A percentile compares a stretch with the other conserved stretches of the same genome.
Evolutionary conservation across 768 basidiomycete genomes (phyloP).

Genomic region (Collybia nuda): DNA sequence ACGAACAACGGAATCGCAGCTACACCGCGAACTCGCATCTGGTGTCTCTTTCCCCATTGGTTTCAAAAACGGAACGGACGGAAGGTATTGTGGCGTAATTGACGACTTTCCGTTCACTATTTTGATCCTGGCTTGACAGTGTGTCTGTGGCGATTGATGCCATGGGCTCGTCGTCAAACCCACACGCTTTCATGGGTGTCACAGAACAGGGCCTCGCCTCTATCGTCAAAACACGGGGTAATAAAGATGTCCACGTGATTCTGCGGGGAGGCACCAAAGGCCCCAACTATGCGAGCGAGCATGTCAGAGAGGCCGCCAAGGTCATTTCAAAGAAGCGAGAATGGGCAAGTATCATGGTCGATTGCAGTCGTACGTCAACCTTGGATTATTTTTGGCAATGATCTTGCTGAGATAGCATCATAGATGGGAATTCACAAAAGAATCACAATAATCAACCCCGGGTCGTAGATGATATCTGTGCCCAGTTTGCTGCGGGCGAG

Average conservation of each 20-base stretch:
- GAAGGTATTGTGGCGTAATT: slow-evolving; percentile 43
- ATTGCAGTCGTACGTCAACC: slow-evolving; percentile 68
- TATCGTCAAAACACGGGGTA: slow-evolving; percentile 89
- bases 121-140: slow-evolving; percentile 26
- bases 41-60: slow-evolving; percentile 98
- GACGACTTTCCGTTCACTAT: slow-evolving; percentile 6
- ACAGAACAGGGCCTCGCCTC: slow-evolving; percentile 88
- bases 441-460: slow-evolving; percentile 91
- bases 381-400: slow-evolving; percentile 2
- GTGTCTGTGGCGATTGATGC: slow-evolving; percentile 94
- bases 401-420: not conserved
- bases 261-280: slow-evolving; percentile 91
- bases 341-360: slow-evolving; percentile 81
- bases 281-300: slow-evolving; percentile 81
- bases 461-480: slow-evolving; percentile 69
- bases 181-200: slow-evolving; percentile 96
- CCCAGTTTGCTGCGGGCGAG: slow-evolving; percentile 72
- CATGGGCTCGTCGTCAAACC: slow-evolving; percentile 88
- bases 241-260: slow-evolving; percentile 91
- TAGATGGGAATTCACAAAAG: slow-evolving; percentile 95
- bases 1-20: slow-evolving; percentile 94
- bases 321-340: slow-evolving; percentile 64
- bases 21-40: slow-evolving; percentile 94
- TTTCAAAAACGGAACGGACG: slow-evolving; percentile 99
- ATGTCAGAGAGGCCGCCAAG: slow-evolving; percentile 63